Evolutionary conservation across 768 basidiomycete genomes (phyloP), one percentile per base, ranked within the genome.

Genomic region (Mycena vitilis): DNA sequence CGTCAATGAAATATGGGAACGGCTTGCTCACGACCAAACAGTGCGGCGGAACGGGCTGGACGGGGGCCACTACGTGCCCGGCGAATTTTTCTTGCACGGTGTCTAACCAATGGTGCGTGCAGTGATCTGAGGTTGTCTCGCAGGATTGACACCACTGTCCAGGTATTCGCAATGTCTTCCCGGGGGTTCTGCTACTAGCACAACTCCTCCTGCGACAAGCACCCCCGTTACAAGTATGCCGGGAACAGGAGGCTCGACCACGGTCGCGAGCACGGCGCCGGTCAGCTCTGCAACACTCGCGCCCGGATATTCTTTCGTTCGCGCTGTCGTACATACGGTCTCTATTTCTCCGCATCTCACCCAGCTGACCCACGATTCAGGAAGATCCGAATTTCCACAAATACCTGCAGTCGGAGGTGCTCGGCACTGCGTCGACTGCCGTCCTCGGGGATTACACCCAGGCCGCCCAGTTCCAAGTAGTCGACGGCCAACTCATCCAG

Each of bases 361-460:
- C 25, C 23, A 42, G 20, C 51, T 47, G 23, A 70, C 13, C 54
- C 56, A 34, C 10, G 23, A 54, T 6, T 12, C 66, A 88, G 86
- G 85, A 82, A 65, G 84, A 82, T 42, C 87, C 87, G 5, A 86
- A 88, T 76, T 88, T 88, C 84, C 88, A 88, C 76, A 81, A 88
- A 71, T 89, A 89, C 75, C 84, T 90, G 40, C 84, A 83, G 49
- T 87, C 88, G 20, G 81, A 87, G 69, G 80, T 82, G 0, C 69
- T 77, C 22, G 77, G 79, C 70, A 83, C 81, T 20, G 81, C 82
- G 8, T 81, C 82, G 0, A 77, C 81, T 42, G 87, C 87, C 5
- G 85, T 89, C 51, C 83, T 89, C 48, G 87, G 87, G 11, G 78
- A 80, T 60, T 84, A 83, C n/a, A 78, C 74, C 61, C 82, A 74